A percentile compares a stretch with the other conserved stretches of the same genome.
These are phyloP conservation scores for Rhodotorula mucilaginosa DNA, from an alignment of 1,284 basidiomycete species.

Conservation along the genomic window DNA sequence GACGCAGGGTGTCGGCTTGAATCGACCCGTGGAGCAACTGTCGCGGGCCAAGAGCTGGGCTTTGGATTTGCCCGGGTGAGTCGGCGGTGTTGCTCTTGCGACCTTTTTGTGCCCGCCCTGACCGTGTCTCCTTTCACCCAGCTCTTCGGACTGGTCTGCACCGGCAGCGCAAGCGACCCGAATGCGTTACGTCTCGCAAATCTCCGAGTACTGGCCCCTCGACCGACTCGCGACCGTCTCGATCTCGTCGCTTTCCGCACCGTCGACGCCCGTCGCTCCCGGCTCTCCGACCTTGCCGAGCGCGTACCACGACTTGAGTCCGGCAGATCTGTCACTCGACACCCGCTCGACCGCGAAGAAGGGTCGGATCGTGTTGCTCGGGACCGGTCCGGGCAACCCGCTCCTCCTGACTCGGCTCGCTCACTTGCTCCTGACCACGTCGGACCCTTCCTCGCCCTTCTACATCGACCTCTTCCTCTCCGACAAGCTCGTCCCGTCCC, in stretches of 20 bases:
- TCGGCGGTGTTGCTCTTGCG: background rate
- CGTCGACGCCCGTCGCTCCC: constrained; percentile 22
- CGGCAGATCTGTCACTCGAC: constrained; percentile 1
- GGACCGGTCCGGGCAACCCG: constrained; percentile 92
- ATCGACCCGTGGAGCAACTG: constrained; percentile 71
- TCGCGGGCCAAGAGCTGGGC: constrained; percentile 30
- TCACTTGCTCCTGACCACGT: constrained; percentile 67
- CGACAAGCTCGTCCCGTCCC: constrained; percentile 93
- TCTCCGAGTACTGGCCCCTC: constrained; percentile 39
- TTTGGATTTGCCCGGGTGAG: constrained; percentile 22
- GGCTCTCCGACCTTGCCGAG: background rate
- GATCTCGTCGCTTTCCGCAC: constrained; percentile 46
- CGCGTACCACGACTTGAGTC: constrained; percentile 34
- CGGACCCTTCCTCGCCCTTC: constrained; percentile 61
- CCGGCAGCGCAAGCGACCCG: constrained; percentile 36
- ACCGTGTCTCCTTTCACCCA: background rate
- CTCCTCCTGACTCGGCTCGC: constrained; percentile 85
- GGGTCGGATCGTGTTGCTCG: constrained; percentile 81
- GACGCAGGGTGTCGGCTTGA: constrained; percentile 60
- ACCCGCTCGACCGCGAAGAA: constrained; percentile 32
- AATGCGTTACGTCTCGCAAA: constrained; percentile 52
- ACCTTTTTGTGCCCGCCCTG: background rate
- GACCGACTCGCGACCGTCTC: constrained; percentile 32
- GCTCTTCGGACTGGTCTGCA: constrained; percentile 23
- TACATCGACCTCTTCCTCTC: constrained; percentile 67